Evolutionary conservation across 768 basidiomycete genomes (phyloP).

Genomic region (Phlegmacium glaucopus): DNA sequence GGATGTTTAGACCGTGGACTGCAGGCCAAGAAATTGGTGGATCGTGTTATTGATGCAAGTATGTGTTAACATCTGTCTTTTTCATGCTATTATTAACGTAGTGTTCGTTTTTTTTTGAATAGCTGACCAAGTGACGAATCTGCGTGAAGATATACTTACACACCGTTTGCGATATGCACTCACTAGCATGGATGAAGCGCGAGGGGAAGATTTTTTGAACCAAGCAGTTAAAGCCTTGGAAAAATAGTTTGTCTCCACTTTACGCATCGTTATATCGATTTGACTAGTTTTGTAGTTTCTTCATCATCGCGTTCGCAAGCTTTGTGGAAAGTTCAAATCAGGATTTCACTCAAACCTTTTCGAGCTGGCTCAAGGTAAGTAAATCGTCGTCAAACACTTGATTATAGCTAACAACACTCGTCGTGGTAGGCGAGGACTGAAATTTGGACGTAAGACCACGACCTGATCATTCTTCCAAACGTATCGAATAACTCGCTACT

Average conservation of each 20-base stretch:
- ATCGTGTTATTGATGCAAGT: conserved; percentile 81
- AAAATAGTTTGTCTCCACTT: conserved; percentile 60
- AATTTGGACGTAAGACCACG: conserved; percentile 80
- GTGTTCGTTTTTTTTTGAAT: conserved; percentile 5
- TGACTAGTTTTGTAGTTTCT: conserved; percentile 60
- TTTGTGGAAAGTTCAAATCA: conserved; percentile 69
- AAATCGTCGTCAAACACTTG: too few relatives aligned
- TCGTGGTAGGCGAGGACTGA: conserved; percentile 58
- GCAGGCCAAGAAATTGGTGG: conserved; percentile 85
- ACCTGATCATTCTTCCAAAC: neutral
- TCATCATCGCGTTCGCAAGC: conserved; percentile 90
- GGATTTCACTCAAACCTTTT: conserved; percentile 64
- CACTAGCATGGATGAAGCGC: conserved; percentile 67
- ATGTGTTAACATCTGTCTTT: conserved; percentile 10
- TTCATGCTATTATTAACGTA: neutral
- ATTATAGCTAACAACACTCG: too few relatives aligned
- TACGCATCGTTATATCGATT: neutral
- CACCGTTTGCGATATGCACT: conserved; percentile 85
- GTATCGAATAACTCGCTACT: conserved; percentile 3
- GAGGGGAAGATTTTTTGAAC: conserved; percentile 52
- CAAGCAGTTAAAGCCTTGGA: conserved; percentile 77
- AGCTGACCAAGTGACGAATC: conserved; percentile 91
- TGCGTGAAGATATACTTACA: conserved; percentile 85
- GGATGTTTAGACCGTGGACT: conserved; percentile 90
- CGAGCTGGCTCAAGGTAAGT: conserved; percentile 70